Conservation (phyloP, 1,139 yeast species). For the Chernovozyma sophiae-reginae region DNA sequence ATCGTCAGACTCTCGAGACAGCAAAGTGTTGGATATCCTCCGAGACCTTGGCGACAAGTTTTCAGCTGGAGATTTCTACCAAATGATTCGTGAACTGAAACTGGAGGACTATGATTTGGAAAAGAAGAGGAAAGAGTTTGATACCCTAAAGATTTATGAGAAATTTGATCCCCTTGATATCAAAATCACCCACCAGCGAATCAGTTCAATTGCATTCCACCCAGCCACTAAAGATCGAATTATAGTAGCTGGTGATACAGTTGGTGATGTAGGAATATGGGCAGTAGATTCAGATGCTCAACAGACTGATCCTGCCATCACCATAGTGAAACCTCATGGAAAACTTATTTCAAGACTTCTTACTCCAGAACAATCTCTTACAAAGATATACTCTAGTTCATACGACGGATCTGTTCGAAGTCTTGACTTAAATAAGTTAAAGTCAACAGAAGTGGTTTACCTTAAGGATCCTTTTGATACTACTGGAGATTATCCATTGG, state of each 20-base stretch:
- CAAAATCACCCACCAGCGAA: conserved; percentile 67
- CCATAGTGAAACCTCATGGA: conserved; percentile 71
- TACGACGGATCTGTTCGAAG: conserved; percentile 84
- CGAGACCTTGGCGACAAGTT: conserved; percentile 49
- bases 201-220: conserved; percentile 71
- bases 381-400: conserved; percentile 63
- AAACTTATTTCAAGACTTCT: conserved; percentile 64
- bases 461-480: conserved; percentile 48
- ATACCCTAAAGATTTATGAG: conserved; percentile 45
- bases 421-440: conserved; percentile 60
- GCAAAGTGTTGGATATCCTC: conserved; percentile 34
- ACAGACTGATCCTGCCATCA: conserved; percentile 39
- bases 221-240: conserved; percentile 63
- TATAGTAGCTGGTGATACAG: conserved; percentile 81
- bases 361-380: conserved; percentile 46
- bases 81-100: conserved; percentile 31
- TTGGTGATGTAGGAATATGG: conserved; percentile 89
- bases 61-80: conserved; percentile 79
- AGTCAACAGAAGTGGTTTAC: conserved; percentile 54
- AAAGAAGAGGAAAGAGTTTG: conserved; percentile 49
- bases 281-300: conserved; percentile 47
- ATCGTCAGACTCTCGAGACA: conserved; percentile 11
- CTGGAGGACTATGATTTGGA: conserved; percentile 34
- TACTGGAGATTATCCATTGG: conserved; percentile 32
- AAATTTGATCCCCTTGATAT: conserved; percentile 67